Conservation (phyloP, 257 asterid genomes). For the Voacanga thouarsii region DNA sequence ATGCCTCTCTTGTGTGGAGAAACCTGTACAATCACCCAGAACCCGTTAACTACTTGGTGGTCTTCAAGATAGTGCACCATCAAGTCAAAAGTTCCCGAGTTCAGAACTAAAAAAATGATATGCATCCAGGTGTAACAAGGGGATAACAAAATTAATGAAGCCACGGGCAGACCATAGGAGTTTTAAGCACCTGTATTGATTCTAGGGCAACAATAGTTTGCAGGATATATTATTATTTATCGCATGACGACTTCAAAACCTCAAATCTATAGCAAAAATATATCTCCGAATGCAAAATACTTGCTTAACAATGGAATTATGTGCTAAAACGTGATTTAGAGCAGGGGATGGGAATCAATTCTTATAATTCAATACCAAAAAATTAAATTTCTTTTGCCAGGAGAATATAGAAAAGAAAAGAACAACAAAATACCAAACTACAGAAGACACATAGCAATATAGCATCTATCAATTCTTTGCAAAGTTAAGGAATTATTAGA, state of each 20-base stretch:
- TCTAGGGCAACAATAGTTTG: too few species aligned
- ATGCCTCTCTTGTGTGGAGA: constrained; percentile 85
- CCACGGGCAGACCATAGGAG: background rate
- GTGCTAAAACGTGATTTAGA: background rate
- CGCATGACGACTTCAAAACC: background rate
- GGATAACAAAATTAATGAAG: background rate
- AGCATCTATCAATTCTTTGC: background rate
- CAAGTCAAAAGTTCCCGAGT: background rate
- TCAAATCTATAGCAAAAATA: background rate
- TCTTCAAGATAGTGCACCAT: background rate
- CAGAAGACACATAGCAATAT: too few species aligned
- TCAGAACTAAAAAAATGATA: background rate
- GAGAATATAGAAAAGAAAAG: background rate
- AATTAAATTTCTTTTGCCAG: background rate
- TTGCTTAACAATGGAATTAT: background rate
- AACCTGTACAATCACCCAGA: constrained; percentile 44
- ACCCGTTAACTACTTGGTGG: background rate
- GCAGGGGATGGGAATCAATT: background rate
- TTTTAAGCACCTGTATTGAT: background rate
- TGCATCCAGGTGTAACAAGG: background rate
- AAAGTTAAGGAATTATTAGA: background rate
- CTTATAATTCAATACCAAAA: too few species aligned
- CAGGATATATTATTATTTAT: background rate
- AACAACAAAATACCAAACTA: too few species aligned
- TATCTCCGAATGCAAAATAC: background rate